Conservation (phyloP, 1,139 yeast genomes). For the Blastobotrys indianensis region DNA sequence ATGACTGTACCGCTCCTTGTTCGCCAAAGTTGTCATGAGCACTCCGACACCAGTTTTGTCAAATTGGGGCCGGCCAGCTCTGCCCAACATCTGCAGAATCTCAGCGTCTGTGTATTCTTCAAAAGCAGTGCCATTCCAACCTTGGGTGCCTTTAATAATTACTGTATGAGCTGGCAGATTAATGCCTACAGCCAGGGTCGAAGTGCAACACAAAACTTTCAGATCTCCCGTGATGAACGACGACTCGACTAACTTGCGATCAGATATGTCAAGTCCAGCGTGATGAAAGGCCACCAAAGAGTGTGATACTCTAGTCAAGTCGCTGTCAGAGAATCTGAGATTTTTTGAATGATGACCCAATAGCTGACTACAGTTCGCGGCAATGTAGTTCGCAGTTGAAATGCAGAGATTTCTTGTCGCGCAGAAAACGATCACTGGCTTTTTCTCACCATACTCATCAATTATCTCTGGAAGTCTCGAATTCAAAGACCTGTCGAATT, state of each 20-base stretch:
- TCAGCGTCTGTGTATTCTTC: constrained; percentile 91
- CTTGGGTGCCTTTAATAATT: constrained; percentile 91
- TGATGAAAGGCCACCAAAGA: constrained; percentile 91
- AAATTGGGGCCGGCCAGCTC: constrained; percentile 98
- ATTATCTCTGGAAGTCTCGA: neutral
- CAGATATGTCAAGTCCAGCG: constrained; percentile 93
- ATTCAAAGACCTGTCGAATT: constrained; percentile 6
- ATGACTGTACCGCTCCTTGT: constrained; percentile 78
- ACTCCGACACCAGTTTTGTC: constrained; percentile 91
- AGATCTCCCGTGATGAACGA: constrained; percentile 81
- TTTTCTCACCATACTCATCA: neutral
- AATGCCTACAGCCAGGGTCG: constrained; percentile 99
- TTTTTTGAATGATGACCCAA: constrained; percentile 29
- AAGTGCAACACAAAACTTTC: constrained; percentile 89
- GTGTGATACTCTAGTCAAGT: constrained; percentile 73
- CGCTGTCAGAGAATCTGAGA: constrained; percentile 68
- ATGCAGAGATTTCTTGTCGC: constrained; percentile 5
- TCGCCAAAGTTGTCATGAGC: constrained; percentile 75
- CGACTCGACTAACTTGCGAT: constrained; percentile 82
- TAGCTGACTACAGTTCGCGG: neutral
- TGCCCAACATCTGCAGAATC: constrained; percentile 94
- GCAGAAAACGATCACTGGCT: constrained; percentile 8
- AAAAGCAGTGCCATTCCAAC: constrained; percentile 93
- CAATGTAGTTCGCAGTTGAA: constrained; percentile 2
- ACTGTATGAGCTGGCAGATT: constrained; percentile 97